phyloP scores from a whole-genome alignment of 2,329 filamentous ascomycete genomes.

The Aspergillus vadensis region DNA sequence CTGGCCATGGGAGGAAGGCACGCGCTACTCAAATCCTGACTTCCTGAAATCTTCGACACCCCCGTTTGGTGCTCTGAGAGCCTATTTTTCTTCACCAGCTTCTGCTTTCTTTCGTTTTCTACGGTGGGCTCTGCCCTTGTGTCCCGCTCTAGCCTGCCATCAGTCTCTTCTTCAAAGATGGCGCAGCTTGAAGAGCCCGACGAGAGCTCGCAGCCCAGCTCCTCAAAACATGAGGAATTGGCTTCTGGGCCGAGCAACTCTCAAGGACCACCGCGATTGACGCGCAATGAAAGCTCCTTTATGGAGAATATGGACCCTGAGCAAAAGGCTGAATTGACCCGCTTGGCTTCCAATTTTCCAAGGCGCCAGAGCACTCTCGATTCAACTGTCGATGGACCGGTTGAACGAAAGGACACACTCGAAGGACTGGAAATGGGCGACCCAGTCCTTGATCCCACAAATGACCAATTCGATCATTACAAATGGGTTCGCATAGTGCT shows the following conservation, averaged over 20 bases:
- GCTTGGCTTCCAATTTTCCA: constrained; percentile 35
- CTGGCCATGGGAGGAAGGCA: background rate
- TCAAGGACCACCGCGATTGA: constrained; percentile 19
- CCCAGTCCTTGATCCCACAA: constrained; percentile 55
- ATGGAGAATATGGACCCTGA: constrained; percentile 32
- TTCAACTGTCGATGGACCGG: constrained; percentile 21
- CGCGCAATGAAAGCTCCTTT: constrained; percentile 21
- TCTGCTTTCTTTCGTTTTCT: no score
- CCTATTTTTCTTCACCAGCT: background rate
- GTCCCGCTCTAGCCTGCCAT: background rate
- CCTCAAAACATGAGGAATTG: constrained; percentile 18
- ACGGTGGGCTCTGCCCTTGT: background rate
- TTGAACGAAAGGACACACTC: constrained; percentile 37
- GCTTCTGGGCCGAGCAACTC: constrained; percentile 12
- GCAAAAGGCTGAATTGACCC: constrained; percentile 28
- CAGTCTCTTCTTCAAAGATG: constrained; percentile 11
- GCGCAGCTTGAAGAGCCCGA: constrained; percentile 8
- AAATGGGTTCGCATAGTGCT: constrained; percentile 56
- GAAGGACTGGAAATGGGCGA: constrained; percentile 48
- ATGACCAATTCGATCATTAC: constrained; percentile 55
- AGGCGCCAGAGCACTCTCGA: constrained; percentile 20
- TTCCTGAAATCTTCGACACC: background rate
- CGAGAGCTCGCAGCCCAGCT: constrained; percentile 16
- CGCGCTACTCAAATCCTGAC: background rate
- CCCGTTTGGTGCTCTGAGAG: background rate